These are phyloP conservation scores for Sporothrix protearum DNA, from an alignment of 2,329 filamentous ascomycete genomes.

Conservation along the genomic window DNA sequence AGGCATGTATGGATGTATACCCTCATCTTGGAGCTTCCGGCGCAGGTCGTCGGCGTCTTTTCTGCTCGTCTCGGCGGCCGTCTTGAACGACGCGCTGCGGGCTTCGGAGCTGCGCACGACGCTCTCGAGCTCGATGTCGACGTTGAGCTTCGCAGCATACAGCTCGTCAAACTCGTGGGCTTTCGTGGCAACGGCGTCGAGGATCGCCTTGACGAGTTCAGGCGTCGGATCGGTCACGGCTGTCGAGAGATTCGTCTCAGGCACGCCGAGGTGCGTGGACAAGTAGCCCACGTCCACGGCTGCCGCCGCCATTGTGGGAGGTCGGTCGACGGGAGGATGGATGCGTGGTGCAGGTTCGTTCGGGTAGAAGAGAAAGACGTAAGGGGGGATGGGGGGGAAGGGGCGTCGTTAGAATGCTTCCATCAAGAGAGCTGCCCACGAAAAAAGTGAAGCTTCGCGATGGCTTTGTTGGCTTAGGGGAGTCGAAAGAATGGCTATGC, in stretches of 20 bases:
- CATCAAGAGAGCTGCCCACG: conserved; percentile 22
- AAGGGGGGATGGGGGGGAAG: not conserved
- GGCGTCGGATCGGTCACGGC: conserved; percentile 66
- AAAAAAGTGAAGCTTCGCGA: not conserved
- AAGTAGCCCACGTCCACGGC: conserved; percentile 68
- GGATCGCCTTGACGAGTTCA: conserved; percentile 71
- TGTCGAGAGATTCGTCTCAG: conserved; percentile 59
- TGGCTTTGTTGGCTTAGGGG: not conserved
- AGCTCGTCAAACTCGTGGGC: conserved; percentile 78
- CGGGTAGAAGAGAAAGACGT: not conserved
- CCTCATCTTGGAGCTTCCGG: conserved; percentile 76
- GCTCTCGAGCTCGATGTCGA: conserved; percentile 91
- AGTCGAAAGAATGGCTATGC: not conserved
- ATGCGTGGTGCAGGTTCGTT: not conserved
- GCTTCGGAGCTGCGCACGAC: conserved; percentile 79
- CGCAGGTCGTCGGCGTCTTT: conserved; percentile 80
- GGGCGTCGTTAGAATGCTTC: conserved; percentile 7
- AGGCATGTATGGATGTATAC: conserved; percentile 48
- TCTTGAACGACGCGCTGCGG: conserved; percentile 76
- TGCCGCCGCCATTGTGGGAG: conserved; percentile 54
- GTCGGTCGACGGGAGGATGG: not conserved
- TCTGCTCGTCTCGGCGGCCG: conserved; percentile 74
- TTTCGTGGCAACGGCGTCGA: conserved; percentile 71
- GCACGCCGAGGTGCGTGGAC: conserved; percentile 66
- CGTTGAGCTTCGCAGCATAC: conserved; percentile 80